Percentiles rank a stretch among this genome's conserved stretches.
Evolutionary conservation across 768 basidiomycete species (phyloP).

Genomic region (Phanerodontia chrysosporium): DNA sequence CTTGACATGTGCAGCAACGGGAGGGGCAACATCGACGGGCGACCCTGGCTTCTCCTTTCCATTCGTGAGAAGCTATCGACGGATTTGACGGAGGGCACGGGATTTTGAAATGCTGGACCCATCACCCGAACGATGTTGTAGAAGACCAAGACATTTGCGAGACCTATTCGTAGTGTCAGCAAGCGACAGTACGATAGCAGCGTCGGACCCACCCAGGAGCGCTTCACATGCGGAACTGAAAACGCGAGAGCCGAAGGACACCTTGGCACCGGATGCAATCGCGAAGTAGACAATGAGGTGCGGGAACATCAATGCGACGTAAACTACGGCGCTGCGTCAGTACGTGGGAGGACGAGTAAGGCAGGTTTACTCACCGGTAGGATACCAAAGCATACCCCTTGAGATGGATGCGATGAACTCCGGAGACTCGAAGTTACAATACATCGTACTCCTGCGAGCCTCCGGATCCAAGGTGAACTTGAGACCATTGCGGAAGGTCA

Average conservation of each 20-base stretch:
- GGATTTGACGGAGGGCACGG: conserved; percentile 1
- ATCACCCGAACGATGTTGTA: conserved; percentile 67
- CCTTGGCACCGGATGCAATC: conserved; percentile 41
- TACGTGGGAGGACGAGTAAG: background rate
- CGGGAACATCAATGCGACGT: conserved; percentile 55
- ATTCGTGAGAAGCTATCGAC: conserved; percentile 22
- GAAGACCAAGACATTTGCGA: conserved; percentile 62
- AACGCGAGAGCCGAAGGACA: conserved; percentile 44
- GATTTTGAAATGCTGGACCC: conserved; percentile 42
- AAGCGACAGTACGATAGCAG: background rate
- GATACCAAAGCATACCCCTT: conserved; percentile 68
- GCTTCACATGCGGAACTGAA: conserved; percentile 50
- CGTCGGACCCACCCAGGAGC: conserved; percentile 44
- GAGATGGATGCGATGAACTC: conserved; percentile 59
- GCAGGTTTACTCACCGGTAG: conserved; percentile 9
- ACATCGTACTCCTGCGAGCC: conserved; percentile 36
- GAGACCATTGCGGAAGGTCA: conserved; percentile 47
- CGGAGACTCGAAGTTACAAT: conserved; percentile 45
- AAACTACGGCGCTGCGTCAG: conserved; percentile 37
- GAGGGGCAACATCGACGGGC: conserved; percentile 19
- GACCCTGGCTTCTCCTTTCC: conserved; percentile 12
- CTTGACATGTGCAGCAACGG: conserved; percentile 5
- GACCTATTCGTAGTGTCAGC: conserved; percentile 36
- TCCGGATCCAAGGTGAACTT: conserved; percentile 46
- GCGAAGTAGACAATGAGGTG: conserved; percentile 50